Evolutionary conservation across 2,329 filamentous ascomycete genomes (phyloP).

Genomic region (Mycogone perniciosa): DNA sequence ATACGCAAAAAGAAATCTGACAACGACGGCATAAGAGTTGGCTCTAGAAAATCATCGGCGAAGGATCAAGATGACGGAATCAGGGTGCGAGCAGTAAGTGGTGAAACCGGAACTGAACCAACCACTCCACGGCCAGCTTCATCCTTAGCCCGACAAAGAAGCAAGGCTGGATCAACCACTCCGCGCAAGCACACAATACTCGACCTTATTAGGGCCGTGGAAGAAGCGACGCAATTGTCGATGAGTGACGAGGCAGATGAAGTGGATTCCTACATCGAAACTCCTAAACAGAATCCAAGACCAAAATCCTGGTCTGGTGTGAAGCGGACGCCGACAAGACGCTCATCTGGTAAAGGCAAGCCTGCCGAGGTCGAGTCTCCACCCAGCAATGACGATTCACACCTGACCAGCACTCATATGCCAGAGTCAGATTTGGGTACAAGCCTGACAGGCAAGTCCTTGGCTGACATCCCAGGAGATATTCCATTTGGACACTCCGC

Average conservation of each 20-base stretch:
- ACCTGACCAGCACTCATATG: slow-evolving; percentile 20
- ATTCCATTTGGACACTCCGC: slow-evolving; percentile 60
- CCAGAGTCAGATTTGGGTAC: slow-evolving; percentile 29
- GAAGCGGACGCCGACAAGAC: slow-evolving; percentile 21
- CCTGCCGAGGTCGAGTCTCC: slow-evolving; percentile 24
- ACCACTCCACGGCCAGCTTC: slow-evolving; percentile 17
- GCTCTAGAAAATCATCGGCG: slow-evolving; percentile 14
- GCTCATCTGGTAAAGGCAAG: slow-evolving; percentile 10
- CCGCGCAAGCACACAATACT: slow-evolving; percentile 17
- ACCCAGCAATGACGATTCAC: slow-evolving; percentile 25
- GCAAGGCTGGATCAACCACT: slow-evolving; percentile 23
- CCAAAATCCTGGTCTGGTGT: slow-evolving; percentile 22
- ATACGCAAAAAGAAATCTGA: slow-evolving; percentile 25
- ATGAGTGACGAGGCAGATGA: slow-evolving; percentile 31
- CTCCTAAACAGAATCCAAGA: slow-evolving; percentile 32
- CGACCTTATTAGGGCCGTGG: slow-evolving; percentile 23
- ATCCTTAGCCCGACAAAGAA: slow-evolving; percentile 21
- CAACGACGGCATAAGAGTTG: slow-evolving; percentile 31
- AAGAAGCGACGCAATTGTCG: slow-evolving; percentile 20
- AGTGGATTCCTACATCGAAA: slow-evolving; percentile 29
- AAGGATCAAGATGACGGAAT: slow-evolving; percentile 25
- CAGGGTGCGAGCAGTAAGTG: slow-evolving; percentile 23
- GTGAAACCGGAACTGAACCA: slow-evolving; percentile 19
- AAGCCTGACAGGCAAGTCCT: slow-evolving; percentile 40
- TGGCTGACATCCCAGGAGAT: slow-evolving; percentile 50